Conservation (phyloP, 371 early-diverging fungal species). For the Saksenaea vasiformis region DNA sequence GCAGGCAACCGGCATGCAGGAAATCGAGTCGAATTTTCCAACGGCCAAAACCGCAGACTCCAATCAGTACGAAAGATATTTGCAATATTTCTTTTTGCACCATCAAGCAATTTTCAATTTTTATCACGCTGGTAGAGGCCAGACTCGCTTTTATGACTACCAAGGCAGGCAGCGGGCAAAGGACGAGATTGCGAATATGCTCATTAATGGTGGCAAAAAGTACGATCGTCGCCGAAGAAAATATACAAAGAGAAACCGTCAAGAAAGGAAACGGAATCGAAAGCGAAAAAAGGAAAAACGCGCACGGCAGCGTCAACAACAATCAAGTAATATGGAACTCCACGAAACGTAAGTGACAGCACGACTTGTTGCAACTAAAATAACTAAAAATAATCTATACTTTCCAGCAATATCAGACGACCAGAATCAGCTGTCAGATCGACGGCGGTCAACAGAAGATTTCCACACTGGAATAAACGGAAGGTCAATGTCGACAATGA, state of each 20-base stretch:
- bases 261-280: slow-evolving; percentile 5
- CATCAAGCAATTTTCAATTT: background rate
- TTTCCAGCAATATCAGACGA: background rate
- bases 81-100: background rate
- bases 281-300: background rate
- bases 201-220: slow-evolving; percentile 13
- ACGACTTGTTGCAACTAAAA: background rate
- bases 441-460: background rate
- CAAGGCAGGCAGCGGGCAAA: slow-evolving; percentile 11
- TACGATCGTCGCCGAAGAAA: slow-evolving; percentile 2
- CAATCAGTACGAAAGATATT: background rate
- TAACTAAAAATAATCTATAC: background rate
- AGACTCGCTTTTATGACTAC: slow-evolving; percentile 11
- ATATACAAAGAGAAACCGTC: background rate
- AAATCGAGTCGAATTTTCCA: background rate
- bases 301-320: background rate
- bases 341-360: background rate
- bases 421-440: background rate
- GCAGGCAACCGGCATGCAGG: background rate
- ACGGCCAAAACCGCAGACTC: background rate
- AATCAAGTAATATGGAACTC: background rate
- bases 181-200: slow-evolving; percentile 12
- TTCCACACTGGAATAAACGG: background rate
- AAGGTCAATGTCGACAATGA: background rate
- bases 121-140: background rate